phyloP scores from a whole-genome alignment of 495 filamentous ascomycete species.

The Xylaria flabelliformis region DNA sequence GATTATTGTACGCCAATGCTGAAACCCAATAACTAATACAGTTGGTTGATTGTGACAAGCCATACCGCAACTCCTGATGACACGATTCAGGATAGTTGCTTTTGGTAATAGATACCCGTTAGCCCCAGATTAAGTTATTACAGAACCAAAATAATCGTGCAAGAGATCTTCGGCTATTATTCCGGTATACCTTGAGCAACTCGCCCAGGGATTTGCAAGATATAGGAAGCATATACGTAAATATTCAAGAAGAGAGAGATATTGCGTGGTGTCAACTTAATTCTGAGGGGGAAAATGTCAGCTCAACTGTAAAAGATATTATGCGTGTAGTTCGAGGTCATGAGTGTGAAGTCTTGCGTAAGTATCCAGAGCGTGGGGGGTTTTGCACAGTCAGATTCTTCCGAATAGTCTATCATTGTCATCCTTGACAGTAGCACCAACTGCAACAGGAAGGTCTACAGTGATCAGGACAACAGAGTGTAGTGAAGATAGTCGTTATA shows the following conservation, averaged over 20 bases:
- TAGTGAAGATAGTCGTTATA: neutral
- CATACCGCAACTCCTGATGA: constrained; percentile 8
- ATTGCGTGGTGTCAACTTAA: neutral
- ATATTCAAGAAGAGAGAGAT: neutral
- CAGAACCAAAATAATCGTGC: neutral
- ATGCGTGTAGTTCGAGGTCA: neutral
- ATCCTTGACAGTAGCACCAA: neutral
- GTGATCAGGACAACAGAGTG: neutral
- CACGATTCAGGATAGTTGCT: constrained; percentile 1
- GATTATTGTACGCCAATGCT: neutral
- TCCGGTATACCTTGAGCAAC: neutral
- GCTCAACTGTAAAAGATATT: neutral
- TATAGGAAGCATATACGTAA: neutral
- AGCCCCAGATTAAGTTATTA: constrained; percentile 27
- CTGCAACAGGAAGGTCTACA: constrained; percentile 22
- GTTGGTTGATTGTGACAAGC: neutral
- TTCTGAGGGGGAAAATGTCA: neutral
- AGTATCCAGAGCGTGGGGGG: constrained; percentile 18
- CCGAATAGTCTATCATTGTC: constrained; percentile 7
- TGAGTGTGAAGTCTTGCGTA: constrained; percentile 7
- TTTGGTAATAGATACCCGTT: constrained; percentile 11
- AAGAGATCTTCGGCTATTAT: neutral
- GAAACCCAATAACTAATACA: constrained; percentile 2
- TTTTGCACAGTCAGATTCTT: constrained; percentile 13
- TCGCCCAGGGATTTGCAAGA: no score